phyloP scores from a whole-genome alignment of 2,329 filamentous ascomycete genomes.

The Sporothrix mexicana region DNA sequence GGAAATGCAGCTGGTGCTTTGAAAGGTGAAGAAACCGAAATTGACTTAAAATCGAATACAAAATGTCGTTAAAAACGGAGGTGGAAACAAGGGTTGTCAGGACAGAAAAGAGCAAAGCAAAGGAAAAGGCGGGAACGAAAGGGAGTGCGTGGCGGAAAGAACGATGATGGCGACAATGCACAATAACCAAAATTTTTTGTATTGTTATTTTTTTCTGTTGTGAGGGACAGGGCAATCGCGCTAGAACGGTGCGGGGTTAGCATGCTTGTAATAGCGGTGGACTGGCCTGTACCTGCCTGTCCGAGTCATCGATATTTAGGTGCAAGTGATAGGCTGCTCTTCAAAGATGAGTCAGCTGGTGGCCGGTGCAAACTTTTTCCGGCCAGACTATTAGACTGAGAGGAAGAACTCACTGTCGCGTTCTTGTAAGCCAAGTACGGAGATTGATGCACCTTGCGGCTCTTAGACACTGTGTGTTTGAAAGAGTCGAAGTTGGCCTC shows the following conservation, averaged over 20 bases:
- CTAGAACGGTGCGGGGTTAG: conserved; percentile 38
- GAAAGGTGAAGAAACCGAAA: neutral
- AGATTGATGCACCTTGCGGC: neutral
- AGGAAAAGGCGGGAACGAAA: conserved; percentile 24
- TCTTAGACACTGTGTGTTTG: neutral
- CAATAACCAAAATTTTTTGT: conserved; percentile 35
- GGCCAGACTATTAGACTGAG: neutral
- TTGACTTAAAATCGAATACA: neutral
- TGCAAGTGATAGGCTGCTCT: conserved; percentile 34
- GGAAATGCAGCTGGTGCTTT: neutral
- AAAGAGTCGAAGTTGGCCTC: too few relatives aligned
- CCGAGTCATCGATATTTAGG: conserved; percentile 33
- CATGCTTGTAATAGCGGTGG: conserved; percentile 15
- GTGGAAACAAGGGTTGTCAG: neutral
- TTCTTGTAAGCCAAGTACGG: neutral
- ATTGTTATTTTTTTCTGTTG: conserved; percentile 36
- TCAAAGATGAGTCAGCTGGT: neutral
- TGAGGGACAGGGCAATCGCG: conserved; percentile 35
- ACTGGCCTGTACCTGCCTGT: conserved; percentile 6
- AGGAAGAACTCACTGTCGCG: neutral
- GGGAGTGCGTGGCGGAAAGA: conserved; percentile 24
- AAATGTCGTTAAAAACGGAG: neutral
- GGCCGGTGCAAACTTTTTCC: conserved; percentile 31
- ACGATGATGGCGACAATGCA: conserved; percentile 32
- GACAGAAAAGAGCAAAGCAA: neutral